Conservation (phyloP, 202 grass and related monocot genomes). For the Saccharum hybrid region DNA sequence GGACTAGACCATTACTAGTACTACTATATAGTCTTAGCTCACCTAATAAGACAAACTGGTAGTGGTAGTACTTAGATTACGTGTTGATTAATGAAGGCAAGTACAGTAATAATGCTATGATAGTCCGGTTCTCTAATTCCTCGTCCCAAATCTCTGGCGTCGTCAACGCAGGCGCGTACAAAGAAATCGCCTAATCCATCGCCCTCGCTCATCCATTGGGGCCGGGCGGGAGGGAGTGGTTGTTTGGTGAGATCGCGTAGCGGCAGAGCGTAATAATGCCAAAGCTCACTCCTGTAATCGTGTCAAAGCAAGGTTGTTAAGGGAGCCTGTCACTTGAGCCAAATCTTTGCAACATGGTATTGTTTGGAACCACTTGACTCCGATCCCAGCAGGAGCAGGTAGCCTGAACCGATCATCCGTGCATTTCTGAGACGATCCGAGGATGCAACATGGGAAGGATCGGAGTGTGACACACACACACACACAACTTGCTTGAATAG, state of each 20-base stretch:
- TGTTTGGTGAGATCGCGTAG: constrained; percentile 29
- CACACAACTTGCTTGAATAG: too few relatives aligned
- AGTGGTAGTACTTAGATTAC: neutral
- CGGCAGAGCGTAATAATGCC: neutral
- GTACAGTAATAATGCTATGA: neutral
- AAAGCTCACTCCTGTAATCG: neutral
- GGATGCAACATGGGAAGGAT: constrained; percentile 31
- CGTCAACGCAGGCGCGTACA: neutral
- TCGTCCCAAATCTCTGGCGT: constrained; percentile 20
- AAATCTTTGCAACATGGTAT: constrained; percentile 39
- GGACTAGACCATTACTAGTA: too few relatives aligned
- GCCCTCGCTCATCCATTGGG: too few relatives aligned
- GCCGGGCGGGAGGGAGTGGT: constrained; percentile 4
- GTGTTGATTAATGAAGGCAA: neutral
- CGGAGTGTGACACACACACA: too few relatives aligned
- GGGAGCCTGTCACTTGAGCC: neutral
- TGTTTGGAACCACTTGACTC: constrained; percentile 38
- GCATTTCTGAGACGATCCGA: constrained; percentile 25
- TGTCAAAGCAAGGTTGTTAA: constrained; percentile 15
- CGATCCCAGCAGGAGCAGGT: neutral
- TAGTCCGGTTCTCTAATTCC: neutral
- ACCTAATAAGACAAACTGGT: constrained; percentile 35
- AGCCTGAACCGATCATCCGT: neutral
- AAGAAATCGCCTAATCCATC: too few relatives aligned
- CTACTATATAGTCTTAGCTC: constrained; percentile 25